Evolutionary conservation across 768 basidiomycete species (phyloP).

Genomic region (Pleurotus sapidus): DNA sequence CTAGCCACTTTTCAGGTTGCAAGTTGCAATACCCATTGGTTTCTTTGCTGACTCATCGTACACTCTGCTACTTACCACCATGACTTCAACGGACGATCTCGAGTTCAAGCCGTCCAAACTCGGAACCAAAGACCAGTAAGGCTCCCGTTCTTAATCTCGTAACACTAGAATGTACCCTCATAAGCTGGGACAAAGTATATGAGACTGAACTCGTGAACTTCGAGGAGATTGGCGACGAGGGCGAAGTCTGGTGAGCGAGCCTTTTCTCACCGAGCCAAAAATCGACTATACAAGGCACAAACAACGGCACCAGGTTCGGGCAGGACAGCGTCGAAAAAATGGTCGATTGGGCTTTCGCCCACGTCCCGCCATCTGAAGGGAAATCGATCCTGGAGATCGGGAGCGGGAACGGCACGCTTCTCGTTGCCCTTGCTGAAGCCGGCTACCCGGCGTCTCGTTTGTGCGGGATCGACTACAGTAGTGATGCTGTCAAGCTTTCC

Average conservation of each 20-base stretch:
- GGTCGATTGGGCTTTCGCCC: conserved; percentile 65
- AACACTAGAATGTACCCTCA: conserved; percentile 5
- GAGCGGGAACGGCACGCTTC: conserved; percentile 74
- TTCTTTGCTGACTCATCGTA: conserved; percentile 28
- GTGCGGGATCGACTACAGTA: conserved; percentile 75
- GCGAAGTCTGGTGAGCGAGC: conserved; percentile 70
- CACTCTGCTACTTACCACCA: background rate
- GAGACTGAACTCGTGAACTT: conserved; percentile 69
- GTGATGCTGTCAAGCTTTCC: conserved; percentile 65
- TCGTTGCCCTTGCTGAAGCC: conserved; percentile 67
- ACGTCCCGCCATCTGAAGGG: conserved; percentile 45
- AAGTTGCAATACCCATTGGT: too few species aligned
- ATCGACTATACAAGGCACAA: too few species aligned
- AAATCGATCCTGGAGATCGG: conserved; percentile 75
- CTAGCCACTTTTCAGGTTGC: too few species aligned
- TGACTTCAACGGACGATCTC: conserved; percentile 34
- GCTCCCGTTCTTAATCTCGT: background rate
- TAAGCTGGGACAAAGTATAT: conserved; percentile 80
- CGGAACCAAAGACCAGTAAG: conserved; percentile 79
- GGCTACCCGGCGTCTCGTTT: conserved; percentile 55
- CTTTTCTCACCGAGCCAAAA: background rate
- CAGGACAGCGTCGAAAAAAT: conserved; percentile 73
- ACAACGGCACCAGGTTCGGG: conserved; percentile 61
- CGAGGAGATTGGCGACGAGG: conserved; percentile 77
- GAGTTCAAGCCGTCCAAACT: conserved; percentile 63